Evolutionary conservation across 345 rosid genomes (phyloP).

Genomic region (Arabis hirsuta): DNA sequence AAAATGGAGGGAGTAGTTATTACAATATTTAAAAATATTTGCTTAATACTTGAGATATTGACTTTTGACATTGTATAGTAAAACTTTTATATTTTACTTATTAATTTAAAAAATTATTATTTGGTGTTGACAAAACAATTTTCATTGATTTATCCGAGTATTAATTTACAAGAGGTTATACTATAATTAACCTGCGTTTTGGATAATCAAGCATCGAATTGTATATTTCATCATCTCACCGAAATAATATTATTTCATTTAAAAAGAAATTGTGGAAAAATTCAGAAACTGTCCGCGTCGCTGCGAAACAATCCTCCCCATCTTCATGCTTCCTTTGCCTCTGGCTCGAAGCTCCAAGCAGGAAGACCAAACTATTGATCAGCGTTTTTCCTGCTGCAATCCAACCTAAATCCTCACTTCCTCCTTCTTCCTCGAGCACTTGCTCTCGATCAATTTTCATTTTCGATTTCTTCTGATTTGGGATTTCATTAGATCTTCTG

Average conservation of each 20-base stretch:
- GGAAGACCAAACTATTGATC: background rate
- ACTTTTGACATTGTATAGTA: too few species aligned
- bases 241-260: too few species aligned
- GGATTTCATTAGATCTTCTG: slow-evolving; percentile 19
- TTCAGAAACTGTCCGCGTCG: slow-evolving; percentile 16
- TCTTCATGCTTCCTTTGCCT: background rate
- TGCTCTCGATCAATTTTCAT: background rate
- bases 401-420: slow-evolving; percentile 20
- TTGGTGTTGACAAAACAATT: too few species aligned
- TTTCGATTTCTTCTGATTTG: slow-evolving; percentile 15
- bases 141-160: too few species aligned
- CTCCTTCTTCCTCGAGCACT: background rate
- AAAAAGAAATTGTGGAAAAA: background rate
- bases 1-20: too few species aligned
- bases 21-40: too few species aligned
- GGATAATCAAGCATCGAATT: background rate
- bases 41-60: too few species aligned
- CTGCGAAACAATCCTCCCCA: background rate
- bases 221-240: too few species aligned
- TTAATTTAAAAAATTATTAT: too few species aligned
- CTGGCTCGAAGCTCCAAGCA: slow-evolving; percentile 22
- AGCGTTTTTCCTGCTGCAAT: background rate
- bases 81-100: too few species aligned
- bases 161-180: too few species aligned
- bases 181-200: too few species aligned